Conservation (phyloP, 345 rosid genomes). For the Linum tenue region DNA sequence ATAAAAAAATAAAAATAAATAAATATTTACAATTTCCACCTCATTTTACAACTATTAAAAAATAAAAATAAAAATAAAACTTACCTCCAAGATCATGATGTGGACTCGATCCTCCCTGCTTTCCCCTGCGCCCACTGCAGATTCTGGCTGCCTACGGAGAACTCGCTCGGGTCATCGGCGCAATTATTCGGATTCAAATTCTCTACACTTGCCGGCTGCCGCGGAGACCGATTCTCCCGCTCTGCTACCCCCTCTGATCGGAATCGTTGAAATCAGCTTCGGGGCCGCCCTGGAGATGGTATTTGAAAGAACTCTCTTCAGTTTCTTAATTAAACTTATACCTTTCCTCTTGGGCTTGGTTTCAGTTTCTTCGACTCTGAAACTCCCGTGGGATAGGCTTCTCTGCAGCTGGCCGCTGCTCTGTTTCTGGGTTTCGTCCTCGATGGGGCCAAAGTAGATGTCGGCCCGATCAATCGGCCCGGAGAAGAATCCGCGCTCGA, state of each 20-base stretch:
- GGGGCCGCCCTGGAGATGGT: too few relatives aligned
- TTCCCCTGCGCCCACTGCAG: constrained; percentile 99
- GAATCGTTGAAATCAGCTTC: neutral
- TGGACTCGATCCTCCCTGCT: constrained; percentile 97
- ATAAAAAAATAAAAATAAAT: too few relatives aligned
- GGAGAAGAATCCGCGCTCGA: constrained; percentile 5
- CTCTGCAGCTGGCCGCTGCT: neutral
- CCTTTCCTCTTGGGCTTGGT: neutral
- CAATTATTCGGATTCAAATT: too few relatives aligned
- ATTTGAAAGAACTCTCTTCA: constrained; percentile 3
- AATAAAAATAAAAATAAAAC: too few relatives aligned
- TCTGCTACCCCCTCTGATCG: neutral
- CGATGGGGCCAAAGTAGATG: neutral
- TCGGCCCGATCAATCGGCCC: neutral
- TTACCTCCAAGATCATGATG: constrained; percentile 95
- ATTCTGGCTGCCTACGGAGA: constrained; percentile 37
- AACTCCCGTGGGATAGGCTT: neutral
- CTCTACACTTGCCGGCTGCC: too few relatives aligned
- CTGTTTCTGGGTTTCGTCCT: neutral
- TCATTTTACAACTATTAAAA: too few relatives aligned
- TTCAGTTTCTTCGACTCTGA: neutral
- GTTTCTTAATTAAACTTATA: neutral
- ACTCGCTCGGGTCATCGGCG: neutral
- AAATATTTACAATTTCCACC: too few relatives aligned
- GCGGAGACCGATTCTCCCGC: neutral